Percentiles rank a stretch among this genome's conserved stretches.
Evolutionary conservation across 1,139 yeast genomes (phyloP).

Genomic region (Magnusiomyces clavatus): DNA sequence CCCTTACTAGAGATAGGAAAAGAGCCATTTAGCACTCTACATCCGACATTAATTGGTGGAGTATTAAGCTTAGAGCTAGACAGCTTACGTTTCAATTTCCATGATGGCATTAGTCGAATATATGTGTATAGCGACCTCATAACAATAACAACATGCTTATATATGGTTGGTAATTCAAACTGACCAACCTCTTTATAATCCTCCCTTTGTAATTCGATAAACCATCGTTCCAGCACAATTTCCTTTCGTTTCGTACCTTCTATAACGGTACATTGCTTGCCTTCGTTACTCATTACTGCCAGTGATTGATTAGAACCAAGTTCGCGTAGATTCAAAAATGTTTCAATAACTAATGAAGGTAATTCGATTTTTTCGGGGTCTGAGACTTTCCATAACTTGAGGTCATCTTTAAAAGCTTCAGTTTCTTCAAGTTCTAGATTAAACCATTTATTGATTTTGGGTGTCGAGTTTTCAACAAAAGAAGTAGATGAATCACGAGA

Average conservation of each 20-base stretch:
- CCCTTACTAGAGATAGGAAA: constrained; percentile 76
- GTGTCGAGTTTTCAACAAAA: constrained; percentile 1
- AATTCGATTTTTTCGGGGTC: constrained; percentile 28
- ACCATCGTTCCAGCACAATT: constrained; percentile 88
- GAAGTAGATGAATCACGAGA: constrained; percentile 28
- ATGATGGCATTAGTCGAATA: constrained; percentile 63
- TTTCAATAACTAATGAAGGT: constrained; percentile 82
- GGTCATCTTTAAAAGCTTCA: constrained; percentile 46
- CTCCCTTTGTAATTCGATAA: constrained; percentile 63
- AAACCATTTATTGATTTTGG: constrained; percentile 44
- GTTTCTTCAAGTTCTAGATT: constrained; percentile 49
- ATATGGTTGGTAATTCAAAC: constrained; percentile 55
- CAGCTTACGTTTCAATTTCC: constrained; percentile 42
- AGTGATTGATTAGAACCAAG: constrained; percentile 55
- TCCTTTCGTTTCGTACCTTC: constrained; percentile 59
- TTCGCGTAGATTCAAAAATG: constrained; percentile 63
- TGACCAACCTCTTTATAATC: constrained; percentile 50
- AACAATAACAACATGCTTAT: constrained; percentile 66
- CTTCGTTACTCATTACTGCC: constrained; percentile 35
- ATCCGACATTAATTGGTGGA: constrained; percentile 41
- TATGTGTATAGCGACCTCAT: constrained; percentile 69
- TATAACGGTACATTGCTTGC: constrained; percentile 43
- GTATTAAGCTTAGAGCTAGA: constrained; percentile 35
- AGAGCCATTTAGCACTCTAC: constrained; percentile 67
- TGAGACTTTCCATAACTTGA: constrained; percentile 50